Evolutionary conservation across 768 basidiomycete species (phyloP), one percentile per base, ranked within the genome.

Genomic region (Termitomyces sp.): DNA sequence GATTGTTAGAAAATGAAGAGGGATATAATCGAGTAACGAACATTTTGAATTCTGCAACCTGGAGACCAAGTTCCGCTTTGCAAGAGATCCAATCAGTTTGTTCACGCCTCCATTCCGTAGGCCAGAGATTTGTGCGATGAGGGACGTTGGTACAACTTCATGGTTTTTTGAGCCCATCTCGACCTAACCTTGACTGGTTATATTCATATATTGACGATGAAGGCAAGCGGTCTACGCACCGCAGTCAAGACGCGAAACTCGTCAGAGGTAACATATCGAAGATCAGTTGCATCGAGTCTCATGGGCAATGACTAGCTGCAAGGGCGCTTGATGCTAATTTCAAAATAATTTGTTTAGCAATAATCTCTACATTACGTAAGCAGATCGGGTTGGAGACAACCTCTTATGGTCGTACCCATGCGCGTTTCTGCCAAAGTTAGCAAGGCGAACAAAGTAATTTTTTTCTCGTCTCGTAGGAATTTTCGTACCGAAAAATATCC

Each of bases 101-200:
- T 95, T 96, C 49, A 96, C 90, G 5, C 95, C 94, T 48, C 97
- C 97, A 59, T 87, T 88, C 37, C 94, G 81, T 46, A 98, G 77
- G n/a, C 93, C 91, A 3, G 95, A 95, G 45, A 98, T 89, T 72
- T 96, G 93, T 4, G 89, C 87, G 61, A 98, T 92, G 64, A 98
- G 83, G 0, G 83, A 73, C 8, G 90, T 87, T 3, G 97, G 97
- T 15, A 99, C 95, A 39, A 97, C 82, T 73, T 98, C 91, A 68
- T 99, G 97, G 70, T 98, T 98, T 78, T 97, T 97, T 4, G 92
- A 95, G 20, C 96, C 97, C 81, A 96, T 93, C 76, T 99, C 97
- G 37, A 92, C 92, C 95, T 98, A 66, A 54, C 44, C 44, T 33
- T 42, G 41, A 42, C 41, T 42, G 24, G 45, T 4, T 50, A 54